Percentiles rank a stretch among this genome's conserved stretches.
These are phyloP conservation scores for Hemisphaericaspora xylanilytica DNA, from an alignment of 1,139 yeast species.

Conservation along the genomic window DNA sequence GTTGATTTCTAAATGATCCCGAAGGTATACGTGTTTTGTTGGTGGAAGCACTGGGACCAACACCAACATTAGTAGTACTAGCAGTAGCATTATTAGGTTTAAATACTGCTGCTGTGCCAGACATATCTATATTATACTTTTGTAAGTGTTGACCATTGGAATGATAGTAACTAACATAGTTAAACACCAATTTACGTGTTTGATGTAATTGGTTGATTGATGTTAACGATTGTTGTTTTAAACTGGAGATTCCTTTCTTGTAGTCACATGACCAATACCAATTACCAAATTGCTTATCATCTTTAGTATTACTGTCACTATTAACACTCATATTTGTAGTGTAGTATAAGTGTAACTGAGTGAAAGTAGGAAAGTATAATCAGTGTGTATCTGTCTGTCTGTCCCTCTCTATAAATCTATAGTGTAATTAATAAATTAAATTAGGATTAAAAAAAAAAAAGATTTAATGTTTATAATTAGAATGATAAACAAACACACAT, in stretches of 20 bases:
- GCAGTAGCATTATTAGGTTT: conserved; percentile 10
- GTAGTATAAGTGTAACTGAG: too few species aligned
- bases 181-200: conserved; percentile 38
- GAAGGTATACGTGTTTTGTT: background rate
- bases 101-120: conserved; percentile 24
- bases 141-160: conserved; percentile 36
- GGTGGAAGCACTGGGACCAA: background rate
- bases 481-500: background rate
- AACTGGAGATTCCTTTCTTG: conserved; percentile 32
- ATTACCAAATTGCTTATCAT: conserved; percentile 23
- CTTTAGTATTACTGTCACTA: background rate
- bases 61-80: background rate
- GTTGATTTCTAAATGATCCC: background rate
- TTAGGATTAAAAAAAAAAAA: too few species aligned
- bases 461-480: too few species aligned
- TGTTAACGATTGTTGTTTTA: conserved; percentile 30
- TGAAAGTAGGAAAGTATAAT: background rate
- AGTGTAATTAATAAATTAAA: too few species aligned
- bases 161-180: conserved; percentile 37
- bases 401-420: too few species aligned
- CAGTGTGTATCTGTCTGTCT: too few species aligned
- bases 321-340: background rate
- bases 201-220: conserved; percentile 45
- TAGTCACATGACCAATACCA: conserved; percentile 47
- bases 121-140: conserved; percentile 25